phyloP scores from a whole-genome alignment of 164 flowering plant species.

The Nelumbo lutea region DNA sequence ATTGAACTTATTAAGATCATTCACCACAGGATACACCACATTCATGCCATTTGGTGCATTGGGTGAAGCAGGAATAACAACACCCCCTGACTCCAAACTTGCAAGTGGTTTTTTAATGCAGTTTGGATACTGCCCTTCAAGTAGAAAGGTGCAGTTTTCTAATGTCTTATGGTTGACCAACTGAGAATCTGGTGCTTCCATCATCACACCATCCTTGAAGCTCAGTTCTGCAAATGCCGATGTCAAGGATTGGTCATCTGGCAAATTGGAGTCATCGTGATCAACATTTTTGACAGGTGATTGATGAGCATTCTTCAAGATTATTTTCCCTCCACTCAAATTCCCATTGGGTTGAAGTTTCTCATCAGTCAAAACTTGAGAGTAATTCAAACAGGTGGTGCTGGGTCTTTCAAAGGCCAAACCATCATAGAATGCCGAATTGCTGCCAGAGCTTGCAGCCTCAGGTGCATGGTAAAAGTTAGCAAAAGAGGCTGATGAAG shows the following conservation, averaged over 20 bases:
- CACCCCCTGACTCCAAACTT: neutral
- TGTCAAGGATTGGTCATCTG: slow-evolving; percentile 28
- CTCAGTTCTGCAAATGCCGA: slow-evolving; percentile 29
- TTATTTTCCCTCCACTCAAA: slow-evolving; percentile 9
- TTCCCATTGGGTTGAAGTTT: slow-evolving; percentile 13
- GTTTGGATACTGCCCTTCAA: slow-evolving; percentile 11
- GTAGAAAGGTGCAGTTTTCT: slow-evolving; percentile 6
- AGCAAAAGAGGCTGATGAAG: neutral
- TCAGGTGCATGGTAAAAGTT: neutral
- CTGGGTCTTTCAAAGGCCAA: slow-evolving; percentile 4
- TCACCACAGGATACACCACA: neutral
- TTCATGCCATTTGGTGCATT: slow-evolving; percentile 2
- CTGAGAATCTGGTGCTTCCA: slow-evolving; percentile 11
- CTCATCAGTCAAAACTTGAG: slow-evolving; percentile 9
- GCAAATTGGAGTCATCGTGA: slow-evolving; percentile 18
- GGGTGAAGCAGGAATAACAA: slow-evolving; percentile 9
- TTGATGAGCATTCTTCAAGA: slow-evolving; percentile 10
- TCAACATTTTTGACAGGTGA: slow-evolving; percentile 14
- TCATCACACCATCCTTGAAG: slow-evolving; percentile 10
- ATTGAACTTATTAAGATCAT: slow-evolving; percentile 11
- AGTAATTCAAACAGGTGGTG: slow-evolving; percentile 7
- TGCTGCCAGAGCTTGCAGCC: neutral
- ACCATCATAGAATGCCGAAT: slow-evolving; percentile 1
- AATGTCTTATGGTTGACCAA: slow-evolving; percentile 10
- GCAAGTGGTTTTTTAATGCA: slow-evolving; percentile 13